Base-by-base conservation (phyloP, 805 yeast genomes). In the Candida maris region DNA sequence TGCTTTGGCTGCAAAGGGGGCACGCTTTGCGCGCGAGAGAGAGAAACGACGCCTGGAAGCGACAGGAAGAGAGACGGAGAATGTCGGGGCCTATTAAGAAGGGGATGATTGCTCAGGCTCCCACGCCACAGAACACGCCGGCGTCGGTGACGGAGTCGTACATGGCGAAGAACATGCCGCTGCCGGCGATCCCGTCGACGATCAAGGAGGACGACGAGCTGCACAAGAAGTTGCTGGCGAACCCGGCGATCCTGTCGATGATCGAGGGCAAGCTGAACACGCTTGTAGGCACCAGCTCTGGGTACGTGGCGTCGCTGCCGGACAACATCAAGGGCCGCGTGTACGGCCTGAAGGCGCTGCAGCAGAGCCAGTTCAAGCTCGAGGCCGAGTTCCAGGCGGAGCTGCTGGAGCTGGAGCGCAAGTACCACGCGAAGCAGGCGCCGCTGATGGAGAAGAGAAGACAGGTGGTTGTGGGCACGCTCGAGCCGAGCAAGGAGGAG, bases 51-150 rank as follows among this genome's bases (percentile, higher is more conserved):
- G n/a, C n/a, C n/a, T n/a, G n/a, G n/a, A n/a, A n/a, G n/a, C n/a
- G n/a, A n/a, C n/a, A 22, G 12, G 12, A 22, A 22, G 10, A 22
- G 24, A 12, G 24, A 9, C 12, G 14, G 8, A 15, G 20, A 37
- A 87, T 88, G 96, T 77, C 91, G 32, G 91, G 82, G 64, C 96
- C 96, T 27, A 88, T 88, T 64, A 84, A 81, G 69, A 75, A 72
- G 59, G 83, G 82, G 57, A 86, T 85, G 58, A 77, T 85, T 48
- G 83, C 91, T 45, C 78, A 80, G 54, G 97, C 98, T 5, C 98
- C 98, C 30, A 93, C 98, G 1, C 98, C 98, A 4, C 98, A 93
- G 59, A 93, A 93, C 71, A 93, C 98, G 1, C 98, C 98, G 12
- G 85, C 97, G 3, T 79, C 91, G 23, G 85, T 82, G 24, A 72